phyloP scores from a whole-genome alignment of 2,329 filamentous ascomycete genomes.

The Penicillium sp. region DNA sequence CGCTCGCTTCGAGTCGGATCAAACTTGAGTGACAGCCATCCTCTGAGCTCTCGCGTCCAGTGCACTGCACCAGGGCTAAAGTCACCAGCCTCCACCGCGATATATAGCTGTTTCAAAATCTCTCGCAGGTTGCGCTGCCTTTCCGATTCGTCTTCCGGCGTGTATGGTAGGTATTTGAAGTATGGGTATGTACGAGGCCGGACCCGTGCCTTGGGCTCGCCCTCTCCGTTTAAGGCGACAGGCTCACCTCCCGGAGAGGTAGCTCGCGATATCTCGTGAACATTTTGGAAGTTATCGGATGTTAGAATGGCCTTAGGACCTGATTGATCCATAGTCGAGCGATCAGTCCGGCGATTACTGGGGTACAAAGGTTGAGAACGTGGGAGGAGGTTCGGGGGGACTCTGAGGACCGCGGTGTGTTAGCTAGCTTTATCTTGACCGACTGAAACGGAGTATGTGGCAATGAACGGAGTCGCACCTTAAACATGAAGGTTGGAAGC shows the following conservation, averaged over 20 bases:
- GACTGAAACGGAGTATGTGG: too few relatives aligned
- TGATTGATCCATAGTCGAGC: slow-evolving; percentile 31
- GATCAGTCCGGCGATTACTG: too few relatives aligned
- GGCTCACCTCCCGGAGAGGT: slow-evolving; percentile 64
- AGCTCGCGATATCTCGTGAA: slow-evolving; percentile 69
- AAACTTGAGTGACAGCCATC: slow-evolving; percentile 94
- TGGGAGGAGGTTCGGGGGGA: too few relatives aligned
- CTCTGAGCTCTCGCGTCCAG: slow-evolving; percentile 92
- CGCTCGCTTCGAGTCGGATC: slow-evolving; percentile 80
- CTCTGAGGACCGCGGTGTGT: too few relatives aligned
- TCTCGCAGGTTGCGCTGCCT: slow-evolving; percentile 71
- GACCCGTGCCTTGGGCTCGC: slow-evolving; percentile 58
- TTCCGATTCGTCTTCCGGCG: slow-evolving; percentile 69
- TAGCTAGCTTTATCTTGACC: too few relatives aligned
- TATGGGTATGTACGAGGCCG: slow-evolving; percentile 85
- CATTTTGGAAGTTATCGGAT: slow-evolving; percentile 33
- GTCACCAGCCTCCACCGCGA: slow-evolving; percentile 82
- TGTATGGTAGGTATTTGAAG: slow-evolving; percentile 79
- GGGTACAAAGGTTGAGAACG: slow-evolving; percentile 14
- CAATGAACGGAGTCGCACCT: too few relatives aligned
- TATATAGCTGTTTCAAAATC: slow-evolving; percentile 88
- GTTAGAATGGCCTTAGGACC: slow-evolving; percentile 29
- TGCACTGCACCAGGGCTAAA: slow-evolving; percentile 88
- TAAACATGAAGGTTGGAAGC: too few relatives aligned
- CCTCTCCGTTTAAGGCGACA: slow-evolving; percentile 43